Conservation (phyloP, 306 rosid genomes). For the Morella rubra region DNA sequence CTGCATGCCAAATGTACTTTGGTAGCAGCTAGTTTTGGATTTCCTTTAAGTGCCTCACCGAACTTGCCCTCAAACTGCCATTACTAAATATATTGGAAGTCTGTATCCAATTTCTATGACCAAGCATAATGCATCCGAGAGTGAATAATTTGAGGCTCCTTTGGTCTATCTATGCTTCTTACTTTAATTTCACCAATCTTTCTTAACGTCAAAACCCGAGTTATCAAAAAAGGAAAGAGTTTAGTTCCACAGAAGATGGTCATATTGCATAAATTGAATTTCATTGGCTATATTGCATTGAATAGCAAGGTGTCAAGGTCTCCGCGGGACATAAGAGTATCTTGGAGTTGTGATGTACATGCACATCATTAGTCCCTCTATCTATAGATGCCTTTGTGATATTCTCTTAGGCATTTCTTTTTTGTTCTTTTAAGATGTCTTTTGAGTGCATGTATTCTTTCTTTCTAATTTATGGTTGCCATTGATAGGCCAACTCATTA, state of each 20-base stretch:
- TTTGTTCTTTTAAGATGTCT: neutral
- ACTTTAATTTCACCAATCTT: neutral
- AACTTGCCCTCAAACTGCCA: neutral
- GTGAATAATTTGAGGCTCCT: neutral
- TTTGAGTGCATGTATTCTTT: neutral
- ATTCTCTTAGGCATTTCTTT: neutral
- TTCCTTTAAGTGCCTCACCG: no score
- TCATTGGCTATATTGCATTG: neutral
- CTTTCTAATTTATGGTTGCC: neutral
- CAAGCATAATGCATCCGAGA: neutral
- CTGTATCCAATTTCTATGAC: neutral
- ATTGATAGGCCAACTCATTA: slow-evolving; percentile 54
- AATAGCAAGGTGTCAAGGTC: neutral
- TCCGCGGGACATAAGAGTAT: neutral
- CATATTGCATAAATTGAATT: neutral
- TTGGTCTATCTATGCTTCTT: neutral
- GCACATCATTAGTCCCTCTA: neutral
- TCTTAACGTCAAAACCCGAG: neutral
- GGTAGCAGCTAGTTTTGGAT: neutral
- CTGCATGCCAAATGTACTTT: neutral
- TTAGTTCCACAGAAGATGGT: no score
- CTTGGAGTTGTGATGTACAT: neutral
- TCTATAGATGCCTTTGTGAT: neutral
- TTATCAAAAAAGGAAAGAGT: no score
- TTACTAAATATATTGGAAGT: neutral